phyloP scores from a whole-genome alignment of 352 stramenopile genomes.

The Phytopythium cucurbitacearum region DNA sequence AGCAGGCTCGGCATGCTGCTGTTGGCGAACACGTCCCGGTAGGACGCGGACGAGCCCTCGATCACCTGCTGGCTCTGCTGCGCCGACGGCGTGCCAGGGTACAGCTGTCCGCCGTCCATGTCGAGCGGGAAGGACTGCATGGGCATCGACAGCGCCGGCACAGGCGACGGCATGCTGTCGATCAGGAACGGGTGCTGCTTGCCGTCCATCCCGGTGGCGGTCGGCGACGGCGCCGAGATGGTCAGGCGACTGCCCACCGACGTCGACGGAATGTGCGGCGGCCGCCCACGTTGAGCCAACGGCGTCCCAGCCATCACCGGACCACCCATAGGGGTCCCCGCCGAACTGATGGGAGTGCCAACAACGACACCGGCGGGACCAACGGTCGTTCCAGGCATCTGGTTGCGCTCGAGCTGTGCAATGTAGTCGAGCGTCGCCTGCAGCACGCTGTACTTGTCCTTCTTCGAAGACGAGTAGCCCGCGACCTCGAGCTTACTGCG shows the following conservation, averaged over 20 bases:
- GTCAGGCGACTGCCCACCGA: slow-evolving; percentile 33
- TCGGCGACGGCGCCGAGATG: slow-evolving; percentile 44
- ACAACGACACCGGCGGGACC: neutral
- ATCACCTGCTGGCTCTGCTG: slow-evolving; percentile 25
- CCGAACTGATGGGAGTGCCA: neutral
- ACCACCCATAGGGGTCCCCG: neutral
- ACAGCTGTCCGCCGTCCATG: slow-evolving; percentile 41
- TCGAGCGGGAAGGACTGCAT: slow-evolving; percentile 67
- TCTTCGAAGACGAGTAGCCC: slow-evolving; percentile 74
- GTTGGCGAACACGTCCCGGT: slow-evolving; percentile 69
- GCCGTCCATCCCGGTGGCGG: slow-evolving; percentile 11
- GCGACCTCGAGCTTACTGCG: slow-evolving; percentile 68
- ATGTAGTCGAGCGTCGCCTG: slow-evolving; percentile 85
- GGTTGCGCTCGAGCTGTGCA: slow-evolving; percentile 62
- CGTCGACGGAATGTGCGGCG: slow-evolving; percentile 21
- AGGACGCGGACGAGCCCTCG: slow-evolving; percentile 63
- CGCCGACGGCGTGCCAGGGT: slow-evolving; percentile 12
- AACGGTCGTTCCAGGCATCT: slow-evolving; percentile 16
- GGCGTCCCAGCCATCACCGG: neutral
- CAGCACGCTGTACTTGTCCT: slow-evolving; percentile 84
- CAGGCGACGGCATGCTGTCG: slow-evolving; percentile 69
- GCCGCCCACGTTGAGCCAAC: slow-evolving; percentile 6
- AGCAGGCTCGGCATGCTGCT: slow-evolving; percentile 78
- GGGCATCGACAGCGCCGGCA: slow-evolving; percentile 62
- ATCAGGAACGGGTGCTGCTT: slow-evolving; percentile 66